Base-by-base conservation (phyloP, 208 protist genomes). In the Leishmania turanica region DNA sequence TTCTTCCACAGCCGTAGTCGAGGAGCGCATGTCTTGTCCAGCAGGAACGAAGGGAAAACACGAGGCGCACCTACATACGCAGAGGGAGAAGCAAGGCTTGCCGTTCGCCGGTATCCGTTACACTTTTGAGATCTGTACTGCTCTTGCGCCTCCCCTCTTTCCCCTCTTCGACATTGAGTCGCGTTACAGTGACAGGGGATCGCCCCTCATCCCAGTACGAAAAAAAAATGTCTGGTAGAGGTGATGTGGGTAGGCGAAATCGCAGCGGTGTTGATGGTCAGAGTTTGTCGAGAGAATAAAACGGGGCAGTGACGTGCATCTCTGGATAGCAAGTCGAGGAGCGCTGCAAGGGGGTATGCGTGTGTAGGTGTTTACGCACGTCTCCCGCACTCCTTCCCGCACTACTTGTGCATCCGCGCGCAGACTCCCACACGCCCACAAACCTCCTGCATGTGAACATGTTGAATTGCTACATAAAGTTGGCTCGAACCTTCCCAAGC, bases 401-500 rank as follows among this genome's bases (percentile, higher is more conserved):
- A 47, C 24, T 42, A 42, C 37, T 45, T 45, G 47, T 19, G 37
- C 37, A 6, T 47, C 54, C 40, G 37, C 65, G 56, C 74, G 34
- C 34, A 76, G 31, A 62, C 19, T 19, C 31, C 47, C 72, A 64
- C 31, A 21, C 72, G 27, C 72, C 4, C 49, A 64, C 3, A 45
- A 34, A 37, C n/a, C 19, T 34, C 15, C 17, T 37, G 34, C 8
- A 62, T 49, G 77, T 21, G 66, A 70, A 27, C 65, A 72, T 5
- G 4, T 49, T 72, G 6, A 24, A 42, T 2, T 6, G 15, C 83
- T 88, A 85, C 65, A 90, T 56, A 70, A 89, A 93, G 62, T 91
- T 88, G 62, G 71, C 79, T 17, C 78, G 78, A 19, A 93, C 82
- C n/a, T 71, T 74, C 17, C 76, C 27, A 15, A 93, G 84, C 73